Conservation (phyloP, 192 early-diverging fungal genomes). For the Coemansia sp. region DNA sequence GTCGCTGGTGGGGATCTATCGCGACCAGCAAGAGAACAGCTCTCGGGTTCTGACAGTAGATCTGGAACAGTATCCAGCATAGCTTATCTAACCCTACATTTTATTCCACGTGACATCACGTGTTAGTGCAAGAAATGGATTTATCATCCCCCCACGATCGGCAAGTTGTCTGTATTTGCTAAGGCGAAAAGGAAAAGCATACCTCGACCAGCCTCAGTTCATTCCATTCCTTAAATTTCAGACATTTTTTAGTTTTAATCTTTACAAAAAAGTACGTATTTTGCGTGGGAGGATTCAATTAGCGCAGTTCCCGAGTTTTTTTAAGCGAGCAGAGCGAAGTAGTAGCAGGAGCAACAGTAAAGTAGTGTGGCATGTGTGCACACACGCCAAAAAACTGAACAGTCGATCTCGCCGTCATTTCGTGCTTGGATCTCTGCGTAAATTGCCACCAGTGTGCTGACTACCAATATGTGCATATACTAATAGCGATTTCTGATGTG, state of each 20-base stretch:
- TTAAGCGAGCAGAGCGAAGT: not conserved
- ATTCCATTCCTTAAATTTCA: not conserved
- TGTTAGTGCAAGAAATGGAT: not conserved
- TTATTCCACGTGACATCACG: constrained; percentile 6
- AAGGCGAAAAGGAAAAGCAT: too few species aligned
- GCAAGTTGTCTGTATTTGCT: not conserved
- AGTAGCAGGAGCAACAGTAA: not conserved
- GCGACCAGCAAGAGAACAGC: constrained; percentile 83
- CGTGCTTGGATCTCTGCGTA: not conserved
- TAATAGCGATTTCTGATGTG: constrained; percentile 1
- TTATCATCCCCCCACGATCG: not conserved
- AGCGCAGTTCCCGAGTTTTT: not conserved
- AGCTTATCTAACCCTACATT: constrained; percentile 23
- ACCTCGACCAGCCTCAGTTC: not conserved
- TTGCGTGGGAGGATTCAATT: not conserved
- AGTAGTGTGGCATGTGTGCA: not conserved
- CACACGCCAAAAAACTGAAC: not conserved
- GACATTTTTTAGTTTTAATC: not conserved
- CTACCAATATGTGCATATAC: not conserved
- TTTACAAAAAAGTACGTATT: constrained; percentile 5
- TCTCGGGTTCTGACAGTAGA: constrained; percentile 82
- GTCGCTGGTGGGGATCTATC: constrained; percentile 94
- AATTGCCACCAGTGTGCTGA: not conserved
- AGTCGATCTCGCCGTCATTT: not conserved
- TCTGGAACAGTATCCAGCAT: constrained; percentile 54